A percentile compares a stretch with the other conserved stretches of the same genome.
These are phyloP conservation scores for Peniophora sp. DNA, from an alignment of 1,284 basidiomycete species.

Conservation along the genomic window DNA sequence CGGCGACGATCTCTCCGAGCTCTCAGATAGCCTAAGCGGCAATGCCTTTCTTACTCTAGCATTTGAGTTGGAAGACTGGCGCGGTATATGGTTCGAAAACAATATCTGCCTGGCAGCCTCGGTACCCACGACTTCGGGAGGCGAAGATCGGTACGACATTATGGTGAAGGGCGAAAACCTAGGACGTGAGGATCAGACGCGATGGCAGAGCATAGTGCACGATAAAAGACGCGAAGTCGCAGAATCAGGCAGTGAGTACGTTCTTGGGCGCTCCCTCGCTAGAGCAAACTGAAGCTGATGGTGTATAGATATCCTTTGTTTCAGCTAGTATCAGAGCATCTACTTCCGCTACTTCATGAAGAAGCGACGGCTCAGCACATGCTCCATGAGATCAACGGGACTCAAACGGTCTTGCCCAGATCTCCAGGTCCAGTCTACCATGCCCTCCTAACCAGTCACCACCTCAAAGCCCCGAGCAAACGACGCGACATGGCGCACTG, in stretches of 20 bases:
- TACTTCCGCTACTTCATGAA: conserved; percentile 50
- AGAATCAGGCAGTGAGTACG: conserved; percentile 37
- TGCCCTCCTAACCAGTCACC: conserved; percentile 65
- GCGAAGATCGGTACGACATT: conserved; percentile 11
- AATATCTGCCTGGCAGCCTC: conserved; percentile 18
- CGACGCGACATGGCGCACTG: conserved; percentile 55
- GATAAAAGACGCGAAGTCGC: conserved; percentile 33
- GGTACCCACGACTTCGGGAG: background rate
- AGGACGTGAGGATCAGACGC: conserved; percentile 41
- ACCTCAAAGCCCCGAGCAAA: conserved; percentile 63
- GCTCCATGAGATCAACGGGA: too few species aligned
- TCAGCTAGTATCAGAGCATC: conserved; percentile 46
- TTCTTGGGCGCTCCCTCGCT: background rate
- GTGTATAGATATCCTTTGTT: conserved; percentile 49
- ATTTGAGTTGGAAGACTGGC: conserved; percentile 1
- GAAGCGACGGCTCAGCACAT: conserved; percentile 1
- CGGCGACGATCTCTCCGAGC: too few species aligned
- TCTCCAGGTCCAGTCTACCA: conserved; percentile 33
- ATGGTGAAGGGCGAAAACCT: conserved; percentile 39
- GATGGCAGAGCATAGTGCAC: conserved; percentile 37
- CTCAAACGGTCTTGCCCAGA: background rate
- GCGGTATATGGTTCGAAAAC: conserved; percentile 32
- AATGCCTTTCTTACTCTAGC: background rate
- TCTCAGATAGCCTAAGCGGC: too few species aligned
- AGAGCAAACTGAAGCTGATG: too few species aligned